Evolutionary conservation across 345 rosid genomes (phyloP).

Genomic region (Corymbia maculata): DNA sequence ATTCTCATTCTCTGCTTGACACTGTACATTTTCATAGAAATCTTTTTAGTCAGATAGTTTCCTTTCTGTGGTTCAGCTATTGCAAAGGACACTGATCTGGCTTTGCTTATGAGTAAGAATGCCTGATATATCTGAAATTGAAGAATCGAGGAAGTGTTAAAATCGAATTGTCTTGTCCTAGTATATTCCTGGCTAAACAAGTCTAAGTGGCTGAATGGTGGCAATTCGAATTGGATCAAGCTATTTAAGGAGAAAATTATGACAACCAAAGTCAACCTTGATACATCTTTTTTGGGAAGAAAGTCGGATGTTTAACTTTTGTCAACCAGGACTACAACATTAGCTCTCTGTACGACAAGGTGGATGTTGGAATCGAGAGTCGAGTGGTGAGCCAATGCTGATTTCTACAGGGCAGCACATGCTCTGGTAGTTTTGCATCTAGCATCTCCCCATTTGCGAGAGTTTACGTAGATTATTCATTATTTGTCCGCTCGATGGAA

Average conservation of each 20-base stretch:
- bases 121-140: neutral
- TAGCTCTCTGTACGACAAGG: neutral
- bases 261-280: neutral
- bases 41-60: neutral
- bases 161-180: neutral
- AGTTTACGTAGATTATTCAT: neutral
- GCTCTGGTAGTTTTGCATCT: neutral
- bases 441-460: neutral
- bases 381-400: neutral
- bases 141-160: neutral
- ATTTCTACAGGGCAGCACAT: neutral
- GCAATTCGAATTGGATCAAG: neutral
- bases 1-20: neutral
- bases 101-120: neutral
- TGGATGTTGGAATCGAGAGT: neutral
- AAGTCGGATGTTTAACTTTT: neutral
- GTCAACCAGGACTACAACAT: neutral
- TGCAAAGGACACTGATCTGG: neutral
- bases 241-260: neutral
- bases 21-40: neutral
- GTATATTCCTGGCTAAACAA: neutral
- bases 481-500: neutral
- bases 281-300: neutral
- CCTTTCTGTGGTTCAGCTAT: neutral
- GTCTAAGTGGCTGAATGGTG: neutral